These are phyloP conservation scores for Tilletia caries DNA, from an alignment of 1,284 basidiomycete genomes.

Conservation along the genomic window DNA sequence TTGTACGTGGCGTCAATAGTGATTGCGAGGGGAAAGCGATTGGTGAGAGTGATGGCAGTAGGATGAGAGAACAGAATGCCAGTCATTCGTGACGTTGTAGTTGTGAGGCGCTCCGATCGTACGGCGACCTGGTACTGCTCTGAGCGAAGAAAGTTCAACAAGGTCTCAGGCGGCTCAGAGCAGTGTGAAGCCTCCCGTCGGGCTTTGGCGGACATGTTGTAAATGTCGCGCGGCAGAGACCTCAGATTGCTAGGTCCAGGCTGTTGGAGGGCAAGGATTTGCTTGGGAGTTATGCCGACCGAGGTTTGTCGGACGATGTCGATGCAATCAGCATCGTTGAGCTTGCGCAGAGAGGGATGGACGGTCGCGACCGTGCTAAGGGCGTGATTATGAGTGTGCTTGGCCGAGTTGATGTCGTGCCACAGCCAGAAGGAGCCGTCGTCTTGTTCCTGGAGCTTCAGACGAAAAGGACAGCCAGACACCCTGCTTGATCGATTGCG, in stretches of 20 bases:
- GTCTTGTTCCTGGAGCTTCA: too few species aligned
- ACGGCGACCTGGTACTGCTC: background rate
- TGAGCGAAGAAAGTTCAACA: background rate
- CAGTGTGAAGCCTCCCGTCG: background rate
- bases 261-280: background rate
- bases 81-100: background rate
- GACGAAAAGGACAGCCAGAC: too few species aligned
- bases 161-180: background rate
- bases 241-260: background rate
- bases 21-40: background rate
- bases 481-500: too few species aligned
- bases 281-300: background rate
- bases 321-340: background rate
- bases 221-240: background rate
- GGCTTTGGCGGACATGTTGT: background rate
- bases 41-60: background rate
- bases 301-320: background rate
- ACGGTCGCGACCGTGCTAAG: background rate
- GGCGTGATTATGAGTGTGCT: background rate
- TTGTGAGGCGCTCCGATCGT: background rate
- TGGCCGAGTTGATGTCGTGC: background rate
- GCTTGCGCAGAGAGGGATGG: background rate
- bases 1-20: constrained; percentile 5
- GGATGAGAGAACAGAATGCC: background rate
- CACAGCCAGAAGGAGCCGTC: background rate